Conservation (phyloP, 2,329 filamentous ascomycete species). For the Gliomastix tumulicola region DNA sequence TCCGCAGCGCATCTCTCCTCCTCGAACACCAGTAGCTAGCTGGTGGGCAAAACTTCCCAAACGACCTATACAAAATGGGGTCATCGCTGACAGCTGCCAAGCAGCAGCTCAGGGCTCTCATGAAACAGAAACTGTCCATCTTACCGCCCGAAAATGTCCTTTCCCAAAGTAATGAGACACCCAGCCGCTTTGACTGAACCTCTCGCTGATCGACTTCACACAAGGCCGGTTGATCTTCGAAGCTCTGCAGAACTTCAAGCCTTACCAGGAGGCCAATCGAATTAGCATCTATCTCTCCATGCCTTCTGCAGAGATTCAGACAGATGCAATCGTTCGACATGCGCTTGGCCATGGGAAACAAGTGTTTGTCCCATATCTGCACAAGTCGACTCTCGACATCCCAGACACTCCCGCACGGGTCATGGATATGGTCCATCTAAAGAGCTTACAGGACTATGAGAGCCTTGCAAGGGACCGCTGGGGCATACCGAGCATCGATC, state of each 20-base stretch:
- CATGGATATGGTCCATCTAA: slow-evolving; percentile 92
- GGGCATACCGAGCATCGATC: slow-evolving; percentile 85
- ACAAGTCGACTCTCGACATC: slow-evolving; percentile 45
- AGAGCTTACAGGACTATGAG: slow-evolving; percentile 69
- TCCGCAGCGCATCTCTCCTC: no score
- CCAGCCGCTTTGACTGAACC: not conserved
- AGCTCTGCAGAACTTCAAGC: slow-evolving; percentile 57
- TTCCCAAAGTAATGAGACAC: slow-evolving; percentile 58
- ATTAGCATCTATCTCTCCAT: slow-evolving; percentile 92
- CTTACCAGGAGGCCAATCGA: slow-evolving; percentile 67
- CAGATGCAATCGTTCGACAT: slow-evolving; percentile 72
- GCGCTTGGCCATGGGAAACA: slow-evolving; percentile 71
- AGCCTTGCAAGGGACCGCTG: slow-evolving; percentile 72
- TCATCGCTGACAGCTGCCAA: slow-evolving; percentile 59
- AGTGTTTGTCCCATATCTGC: slow-evolving; percentile 88
- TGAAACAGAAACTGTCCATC: slow-evolving; percentile 58
- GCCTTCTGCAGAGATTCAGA: slow-evolving; percentile 82
- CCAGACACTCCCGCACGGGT: slow-evolving; percentile 52
- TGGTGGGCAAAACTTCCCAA: no score
- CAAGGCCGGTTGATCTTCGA: slow-evolving; percentile 60
- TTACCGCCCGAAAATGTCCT: slow-evolving; percentile 56
- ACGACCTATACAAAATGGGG: slow-evolving; percentile 46
- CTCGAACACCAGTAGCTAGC: no score
- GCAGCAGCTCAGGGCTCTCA: slow-evolving; percentile 63
- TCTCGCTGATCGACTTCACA: not conserved